These are phyloP conservation scores for Orbilia quercus DNA, from an alignment of 2,329 filamentous ascomycete genomes.

Conservation along the genomic window DNA sequence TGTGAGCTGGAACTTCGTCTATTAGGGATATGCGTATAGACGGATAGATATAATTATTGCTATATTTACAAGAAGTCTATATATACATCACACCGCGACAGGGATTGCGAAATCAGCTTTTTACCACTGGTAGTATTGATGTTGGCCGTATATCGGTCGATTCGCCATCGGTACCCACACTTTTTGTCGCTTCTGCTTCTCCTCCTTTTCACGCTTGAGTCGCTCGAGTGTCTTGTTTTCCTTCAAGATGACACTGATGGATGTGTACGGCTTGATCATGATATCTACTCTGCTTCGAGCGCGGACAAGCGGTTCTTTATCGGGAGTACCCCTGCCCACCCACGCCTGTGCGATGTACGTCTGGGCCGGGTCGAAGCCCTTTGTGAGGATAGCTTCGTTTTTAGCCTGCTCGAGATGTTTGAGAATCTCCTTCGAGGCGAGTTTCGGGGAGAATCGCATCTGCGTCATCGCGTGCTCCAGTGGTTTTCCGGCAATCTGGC, in stretches of 20 bases:
- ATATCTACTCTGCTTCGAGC: conserved; percentile 78
- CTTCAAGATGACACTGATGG: conserved; percentile 83
- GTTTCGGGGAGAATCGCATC: conserved; percentile 96
- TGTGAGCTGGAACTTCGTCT: no score
- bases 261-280: conserved; percentile 78
- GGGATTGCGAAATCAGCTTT: not conserved
- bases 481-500: conserved; percentile 92
- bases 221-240: conserved; percentile 91
- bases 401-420: conserved; percentile 83
- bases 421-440: conserved; percentile 81
- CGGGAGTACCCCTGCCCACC: conserved; percentile 81
- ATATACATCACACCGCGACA: conserved; percentile 13
- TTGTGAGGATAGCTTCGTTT: conserved; percentile 80
- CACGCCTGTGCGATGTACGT: conserved; percentile 94
- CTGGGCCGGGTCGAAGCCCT: conserved; percentile 88
- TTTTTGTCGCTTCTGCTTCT: conserved; percentile 78
- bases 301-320: conserved; percentile 74
- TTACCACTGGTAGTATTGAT: conserved; percentile 91
- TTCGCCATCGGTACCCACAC: conserved; percentile 91
- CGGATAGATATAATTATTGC: conserved; percentile 17
- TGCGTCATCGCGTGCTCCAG: conserved; percentile 92
- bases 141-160: conserved; percentile 82
- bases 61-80: conserved; percentile 23
- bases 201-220: conserved; percentile 79
- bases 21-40: no score